These are phyloP conservation scores for Diplosphaera chodatii DNA, from an alignment of 139 green algal genomes.

Conservation along the genomic window DNA sequence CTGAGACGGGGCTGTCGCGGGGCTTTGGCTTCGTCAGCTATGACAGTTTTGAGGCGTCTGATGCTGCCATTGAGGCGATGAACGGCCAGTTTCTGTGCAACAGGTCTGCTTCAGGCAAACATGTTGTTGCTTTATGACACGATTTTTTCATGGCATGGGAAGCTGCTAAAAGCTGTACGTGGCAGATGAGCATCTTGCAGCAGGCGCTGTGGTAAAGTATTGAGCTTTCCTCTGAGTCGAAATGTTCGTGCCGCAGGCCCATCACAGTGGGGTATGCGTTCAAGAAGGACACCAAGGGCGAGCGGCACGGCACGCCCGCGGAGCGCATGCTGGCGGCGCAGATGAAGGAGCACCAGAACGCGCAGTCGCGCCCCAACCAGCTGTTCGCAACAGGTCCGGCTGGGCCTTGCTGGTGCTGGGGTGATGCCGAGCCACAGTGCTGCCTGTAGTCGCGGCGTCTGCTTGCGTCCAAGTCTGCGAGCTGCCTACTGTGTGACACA, in stretches of 20 bases:
- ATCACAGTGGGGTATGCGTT: constrained; percentile 92
- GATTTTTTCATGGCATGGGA: too few relatives aligned
- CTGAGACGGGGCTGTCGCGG: constrained; percentile 76
- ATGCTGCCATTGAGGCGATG: constrained; percentile 95
- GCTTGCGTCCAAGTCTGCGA: too few relatives aligned
- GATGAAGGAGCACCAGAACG: constrained; percentile 37
- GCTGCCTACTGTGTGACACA: too few relatives aligned
- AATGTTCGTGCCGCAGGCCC: constrained; percentile 31
- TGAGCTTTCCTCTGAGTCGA: too few relatives aligned
- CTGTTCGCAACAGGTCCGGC: constrained; percentile 75
- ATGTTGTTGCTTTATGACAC: too few relatives aligned
- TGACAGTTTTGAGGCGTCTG: constrained; percentile 88
- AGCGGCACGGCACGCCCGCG: constrained; percentile 91
- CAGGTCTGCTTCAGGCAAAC: too few relatives aligned
- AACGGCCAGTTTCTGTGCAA: constrained; percentile 93
- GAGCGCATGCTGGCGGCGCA: constrained; percentile 90
- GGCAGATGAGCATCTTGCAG: too few relatives aligned
- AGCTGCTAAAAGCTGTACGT: too few relatives aligned
- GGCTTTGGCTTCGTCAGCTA: constrained; percentile 97
- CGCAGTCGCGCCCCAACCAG: constrained; percentile 71
- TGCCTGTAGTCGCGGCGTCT: too few relatives aligned
- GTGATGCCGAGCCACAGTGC: too few relatives aligned
- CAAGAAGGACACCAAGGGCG: constrained; percentile 96
- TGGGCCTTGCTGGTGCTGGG: too few relatives aligned
- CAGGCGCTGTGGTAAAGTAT: too few relatives aligned